Evolutionary conservation across 2,329 filamentous ascomycete genomes (phyloP), one percentile per base, ranked within the genome.

Genomic region (Seiridium cupressi): DNA sequence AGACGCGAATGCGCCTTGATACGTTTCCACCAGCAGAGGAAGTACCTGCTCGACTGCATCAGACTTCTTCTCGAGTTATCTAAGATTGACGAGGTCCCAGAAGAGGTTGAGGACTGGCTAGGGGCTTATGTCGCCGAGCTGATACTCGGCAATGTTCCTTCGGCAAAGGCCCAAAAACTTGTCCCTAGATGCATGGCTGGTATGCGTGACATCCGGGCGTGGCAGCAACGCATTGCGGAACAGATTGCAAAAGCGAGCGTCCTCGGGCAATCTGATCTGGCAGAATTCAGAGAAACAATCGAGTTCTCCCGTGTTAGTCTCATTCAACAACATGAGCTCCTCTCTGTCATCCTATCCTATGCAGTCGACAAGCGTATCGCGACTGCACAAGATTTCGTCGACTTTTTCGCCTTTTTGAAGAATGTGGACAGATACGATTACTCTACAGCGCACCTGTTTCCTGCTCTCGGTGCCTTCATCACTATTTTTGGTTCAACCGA

Each of bases 241-340:
- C 90, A 90, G 68, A 79, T 91, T 44, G 88, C 91, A 60, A 90
- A 91, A 58, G 87, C 88, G 7, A 84, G 89, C 36, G 84, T 96
- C 3, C 82, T 97, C 10, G 90, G 91, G 3, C 86, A 90, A 64
- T 79, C 79, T 75, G 47, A 72, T 69, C 58, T 72, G 77, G 49
- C 81, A 83, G 8, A 93, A 65, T 82, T 89, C 60, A 81, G 89
- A 65, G 91, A 96, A 70, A 89, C 89, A 3, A 84, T 96, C 63
- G 89, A 93, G 66, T 91, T 91, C 68, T 91, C 96, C 68, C 87
- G 89, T 49, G 79, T 86, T 65, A 96, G 92, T 69, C 82, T 99
- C 56, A 86, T 89, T 31, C 89, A 92, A 69, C 94, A 99, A 73
- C 96, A 99, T 71, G 94, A 99, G 72, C 86, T 90, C 13, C 79